Evolutionary conservation across 2,329 filamentous ascomycete genomes (phyloP).

Genomic region (Trichoderma sp.): DNA sequence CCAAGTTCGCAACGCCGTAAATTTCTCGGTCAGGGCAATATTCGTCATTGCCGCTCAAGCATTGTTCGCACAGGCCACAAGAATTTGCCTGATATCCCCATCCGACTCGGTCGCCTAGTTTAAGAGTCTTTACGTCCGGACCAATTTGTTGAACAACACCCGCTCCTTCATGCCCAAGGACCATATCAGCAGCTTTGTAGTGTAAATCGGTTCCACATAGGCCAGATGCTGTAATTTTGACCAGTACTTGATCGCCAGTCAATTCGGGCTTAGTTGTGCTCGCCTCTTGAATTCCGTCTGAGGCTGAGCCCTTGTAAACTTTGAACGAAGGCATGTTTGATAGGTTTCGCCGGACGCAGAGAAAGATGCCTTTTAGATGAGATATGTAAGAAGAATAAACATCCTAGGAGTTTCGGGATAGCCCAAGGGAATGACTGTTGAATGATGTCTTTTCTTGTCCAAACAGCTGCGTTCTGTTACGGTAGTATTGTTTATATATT

Average conservation of each 20-base stretch:
- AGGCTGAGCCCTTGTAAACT: neutral
- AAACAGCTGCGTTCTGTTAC: neutral
- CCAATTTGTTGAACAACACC: neutral
- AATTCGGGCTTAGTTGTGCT: neutral
- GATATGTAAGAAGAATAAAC: neutral
- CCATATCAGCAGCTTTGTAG: neutral
- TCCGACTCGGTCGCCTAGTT: neutral
- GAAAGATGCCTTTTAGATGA: neutral
- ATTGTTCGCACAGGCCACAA: neutral
- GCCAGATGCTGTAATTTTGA: neutral
- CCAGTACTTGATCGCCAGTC: neutral
- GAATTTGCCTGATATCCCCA: neutral
- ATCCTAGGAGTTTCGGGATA: neutral
- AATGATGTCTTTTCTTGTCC: neutral
- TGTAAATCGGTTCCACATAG: neutral
- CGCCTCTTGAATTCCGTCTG: neutral
- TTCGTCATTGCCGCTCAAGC: neutral
- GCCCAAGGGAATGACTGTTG: neutral
- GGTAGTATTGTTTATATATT: neutral
- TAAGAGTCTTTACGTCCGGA: neutral
- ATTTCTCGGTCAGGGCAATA: neutral
- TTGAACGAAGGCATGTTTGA: neutral
- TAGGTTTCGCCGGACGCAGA: neutral
- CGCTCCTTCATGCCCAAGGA: neutral
- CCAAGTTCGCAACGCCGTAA: neutral